Percentiles rank a stretch among this genome's conserved stretches.
These are phyloP conservation scores for Cyphellophora europaea DNA, from an alignment of 2,329 filamentous ascomycete species.

Conservation along the genomic window DNA sequence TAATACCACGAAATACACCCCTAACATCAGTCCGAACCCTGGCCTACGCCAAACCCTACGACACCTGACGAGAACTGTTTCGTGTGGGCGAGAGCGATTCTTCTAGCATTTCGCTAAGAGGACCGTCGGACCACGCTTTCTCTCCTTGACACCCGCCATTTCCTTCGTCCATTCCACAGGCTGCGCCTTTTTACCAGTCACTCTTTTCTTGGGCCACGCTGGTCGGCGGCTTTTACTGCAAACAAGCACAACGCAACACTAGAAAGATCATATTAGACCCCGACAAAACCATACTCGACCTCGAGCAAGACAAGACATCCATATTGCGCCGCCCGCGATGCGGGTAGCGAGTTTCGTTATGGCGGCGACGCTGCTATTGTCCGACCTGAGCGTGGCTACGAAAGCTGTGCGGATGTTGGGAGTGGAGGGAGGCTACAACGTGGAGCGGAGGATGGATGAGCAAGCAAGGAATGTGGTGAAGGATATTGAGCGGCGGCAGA, in stretches of 20 bases:
- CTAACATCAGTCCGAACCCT: too few relatives aligned
- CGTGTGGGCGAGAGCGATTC: too few relatives aligned
- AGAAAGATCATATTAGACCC: too few relatives aligned
- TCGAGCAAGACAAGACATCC: too few relatives aligned
- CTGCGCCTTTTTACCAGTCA: background rate
- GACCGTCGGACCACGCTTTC: too few relatives aligned
- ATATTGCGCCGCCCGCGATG: background rate
- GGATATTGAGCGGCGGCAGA: background rate
- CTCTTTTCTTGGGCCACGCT: background rate
- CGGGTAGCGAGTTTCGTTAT: background rate
- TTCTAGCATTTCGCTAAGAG: too few relatives aligned
- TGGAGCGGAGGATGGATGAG: background rate
- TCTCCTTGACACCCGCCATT: too few relatives aligned
- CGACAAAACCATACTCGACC: too few relatives aligned
- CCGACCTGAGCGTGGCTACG: background rate
- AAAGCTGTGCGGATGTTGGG: background rate
- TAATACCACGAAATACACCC: too few relatives aligned
- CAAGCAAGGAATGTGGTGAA: background rate
- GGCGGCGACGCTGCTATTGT: background rate
- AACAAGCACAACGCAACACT: background rate
- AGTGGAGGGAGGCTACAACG: background rate
- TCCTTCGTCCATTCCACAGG: background rate
- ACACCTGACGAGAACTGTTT: background rate
- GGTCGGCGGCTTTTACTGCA: slow-evolving; percentile 1
- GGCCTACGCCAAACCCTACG: background rate